phyloP scores from a whole-genome alignment of 1,139 yeast species.

The Magnusiomyces sp. region DNA sequence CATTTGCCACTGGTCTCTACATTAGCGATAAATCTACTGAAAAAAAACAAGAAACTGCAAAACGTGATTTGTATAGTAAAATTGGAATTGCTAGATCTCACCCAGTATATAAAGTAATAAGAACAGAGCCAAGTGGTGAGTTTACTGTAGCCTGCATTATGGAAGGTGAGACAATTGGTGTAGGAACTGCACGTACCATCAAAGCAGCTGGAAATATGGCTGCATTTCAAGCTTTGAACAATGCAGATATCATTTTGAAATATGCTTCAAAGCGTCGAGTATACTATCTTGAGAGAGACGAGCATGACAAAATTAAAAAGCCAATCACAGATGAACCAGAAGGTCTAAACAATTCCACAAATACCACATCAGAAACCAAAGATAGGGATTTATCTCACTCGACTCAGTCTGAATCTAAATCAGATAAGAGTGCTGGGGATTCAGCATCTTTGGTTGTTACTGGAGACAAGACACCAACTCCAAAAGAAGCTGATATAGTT shows the following conservation, averaged over 20 bases:
- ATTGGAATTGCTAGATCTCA: slow-evolving; percentile 68
- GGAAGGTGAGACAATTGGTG: slow-evolving; percentile 44
- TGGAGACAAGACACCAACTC: not conserved
- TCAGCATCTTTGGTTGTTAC: not conserved
- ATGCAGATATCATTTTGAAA: slow-evolving; percentile 53
- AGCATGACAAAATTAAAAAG: not conserved
- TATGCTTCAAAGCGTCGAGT: slow-evolving; percentile 48
- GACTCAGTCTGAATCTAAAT: not conserved
- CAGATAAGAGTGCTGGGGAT: not conserved
- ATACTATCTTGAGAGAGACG: not conserved
- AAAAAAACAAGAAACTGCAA: slow-evolving; percentile 42
- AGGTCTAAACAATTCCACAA: not conserved
- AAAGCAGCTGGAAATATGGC: slow-evolving; percentile 69
- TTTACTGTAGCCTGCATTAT: slow-evolving; percentile 62
- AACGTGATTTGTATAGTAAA: slow-evolving; percentile 65
- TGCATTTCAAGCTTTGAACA: slow-evolving; percentile 61
- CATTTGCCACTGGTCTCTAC: slow-evolving; percentile 37
- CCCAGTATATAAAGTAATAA: slow-evolving; percentile 53
- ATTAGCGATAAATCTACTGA: not conserved
- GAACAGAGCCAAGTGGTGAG: slow-evolving; percentile 48
- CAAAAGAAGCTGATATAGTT: not conserved
- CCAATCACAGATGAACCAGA: not conserved
- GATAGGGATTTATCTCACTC: not conserved
- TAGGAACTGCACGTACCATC: slow-evolving; percentile 49
- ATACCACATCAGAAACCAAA: not conserved